Conservation (phyloP, 73 alveolate species). For the Paraurostyla sp. region DNA sequence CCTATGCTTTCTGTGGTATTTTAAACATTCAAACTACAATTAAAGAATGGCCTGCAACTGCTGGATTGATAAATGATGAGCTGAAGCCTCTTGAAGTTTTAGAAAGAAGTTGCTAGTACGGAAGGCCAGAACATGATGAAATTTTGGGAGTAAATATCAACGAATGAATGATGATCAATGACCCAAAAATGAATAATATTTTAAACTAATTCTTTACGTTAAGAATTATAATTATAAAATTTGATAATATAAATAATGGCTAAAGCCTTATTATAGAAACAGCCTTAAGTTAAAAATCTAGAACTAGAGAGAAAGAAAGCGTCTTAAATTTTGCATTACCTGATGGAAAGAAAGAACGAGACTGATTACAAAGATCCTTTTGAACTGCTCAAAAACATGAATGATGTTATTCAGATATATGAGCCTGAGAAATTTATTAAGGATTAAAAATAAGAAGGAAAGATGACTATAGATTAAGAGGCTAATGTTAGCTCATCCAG, state of each 20-base stretch:
- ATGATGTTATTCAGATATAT: conserved; percentile 41
- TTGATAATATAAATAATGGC: too few relatives aligned
- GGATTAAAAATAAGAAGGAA: not conserved
- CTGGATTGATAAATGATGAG: conserved; percentile 61
- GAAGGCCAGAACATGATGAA: conserved; percentile 42
- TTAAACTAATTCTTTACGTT: too few relatives aligned
- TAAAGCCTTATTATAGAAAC: too few relatives aligned
- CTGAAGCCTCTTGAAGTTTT: conserved; percentile 8
- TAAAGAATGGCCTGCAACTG: conserved; percentile 78
- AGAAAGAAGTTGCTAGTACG: conserved; percentile 30
- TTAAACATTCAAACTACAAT: conserved; percentile 49
- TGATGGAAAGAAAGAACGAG: conserved; percentile 44
- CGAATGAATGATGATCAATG: too few relatives aligned
- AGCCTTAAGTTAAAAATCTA: not conserved
- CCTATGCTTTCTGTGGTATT: conserved; percentile 70
- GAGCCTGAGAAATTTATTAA: not conserved
- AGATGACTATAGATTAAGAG: not conserved
- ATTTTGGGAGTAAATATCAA: not conserved
- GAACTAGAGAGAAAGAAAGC: conserved; percentile 48
- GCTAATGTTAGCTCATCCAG: not conserved
- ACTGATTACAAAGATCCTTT: conserved; percentile 19
- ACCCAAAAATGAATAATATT: too few relatives aligned
- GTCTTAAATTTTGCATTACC: conserved; percentile 27
- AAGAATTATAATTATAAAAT: too few relatives aligned
- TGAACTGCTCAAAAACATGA: conserved; percentile 30